These are phyloP conservation scores for Malus hybrid DNA, from an alignment of 331 rosid genomes.

Conservation along the genomic window DNA sequence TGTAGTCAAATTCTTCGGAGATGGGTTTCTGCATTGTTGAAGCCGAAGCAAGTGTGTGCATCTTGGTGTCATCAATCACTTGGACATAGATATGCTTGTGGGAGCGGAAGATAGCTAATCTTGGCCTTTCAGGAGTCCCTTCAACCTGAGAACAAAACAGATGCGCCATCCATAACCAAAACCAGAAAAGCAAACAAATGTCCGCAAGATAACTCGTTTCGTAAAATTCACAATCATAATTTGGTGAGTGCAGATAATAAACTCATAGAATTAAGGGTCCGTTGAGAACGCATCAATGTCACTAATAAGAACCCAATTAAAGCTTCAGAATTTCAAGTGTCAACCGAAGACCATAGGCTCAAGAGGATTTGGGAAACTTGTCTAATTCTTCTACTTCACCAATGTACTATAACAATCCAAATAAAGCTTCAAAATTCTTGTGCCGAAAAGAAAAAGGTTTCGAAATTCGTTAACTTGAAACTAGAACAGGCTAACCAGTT, in stretches of 20 bases:
- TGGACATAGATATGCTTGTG: conserved; percentile 90
- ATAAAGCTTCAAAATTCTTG: no score
- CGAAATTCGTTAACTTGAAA: not conserved
- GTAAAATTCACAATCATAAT: no score
- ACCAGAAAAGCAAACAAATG: not conserved
- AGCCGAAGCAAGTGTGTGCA: conserved; percentile 92
- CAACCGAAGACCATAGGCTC: not conserved
- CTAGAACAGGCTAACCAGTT: not conserved
- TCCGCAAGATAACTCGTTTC: not conserved
- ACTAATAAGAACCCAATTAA: not conserved
- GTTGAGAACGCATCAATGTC: not conserved
- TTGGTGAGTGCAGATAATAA: not conserved
- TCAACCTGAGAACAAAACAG: conserved; percentile 54
- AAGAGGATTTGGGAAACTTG: not conserved
- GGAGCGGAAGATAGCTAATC: conserved; percentile 86
- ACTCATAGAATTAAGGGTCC: not conserved
- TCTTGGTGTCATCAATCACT: conserved; percentile 89
- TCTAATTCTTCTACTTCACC: no score
- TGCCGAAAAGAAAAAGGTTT: no score
- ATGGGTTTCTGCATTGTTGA: conserved; percentile 85
- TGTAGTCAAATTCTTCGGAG: conserved; percentile 61
- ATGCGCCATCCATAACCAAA: conserved; percentile 12
- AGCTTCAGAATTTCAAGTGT: not conserved
- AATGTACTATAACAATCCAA: no score
- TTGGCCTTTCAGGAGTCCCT: conserved; percentile 94